A percentile compares a stretch with the other conserved stretches of the same genome.
Conservation (phyloP, 495 filamentous ascomycete species). For the Thermothielavioides terrestris region DNA sequence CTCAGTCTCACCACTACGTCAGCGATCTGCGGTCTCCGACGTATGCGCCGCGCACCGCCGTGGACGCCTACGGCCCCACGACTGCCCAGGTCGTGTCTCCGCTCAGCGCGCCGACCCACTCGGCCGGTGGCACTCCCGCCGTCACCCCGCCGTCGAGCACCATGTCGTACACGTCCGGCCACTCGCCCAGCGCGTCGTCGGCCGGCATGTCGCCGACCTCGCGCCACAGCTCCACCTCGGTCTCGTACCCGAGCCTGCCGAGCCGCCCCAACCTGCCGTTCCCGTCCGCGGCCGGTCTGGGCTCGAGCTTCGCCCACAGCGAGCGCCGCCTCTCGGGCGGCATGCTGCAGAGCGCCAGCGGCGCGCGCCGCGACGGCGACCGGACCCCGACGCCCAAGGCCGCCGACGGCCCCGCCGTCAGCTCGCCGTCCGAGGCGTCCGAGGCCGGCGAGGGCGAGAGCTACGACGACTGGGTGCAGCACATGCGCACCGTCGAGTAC, state of each 20-base stretch:
- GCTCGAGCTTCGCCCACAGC: constrained; percentile 69
- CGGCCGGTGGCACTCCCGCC: constrained; percentile 59
- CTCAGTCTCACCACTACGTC: constrained; percentile 30
- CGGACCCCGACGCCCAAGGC: constrained; percentile 45
- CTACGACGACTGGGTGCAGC: constrained; percentile 75
- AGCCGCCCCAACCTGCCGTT: constrained; percentile 48
- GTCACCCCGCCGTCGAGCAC: constrained; percentile 85
- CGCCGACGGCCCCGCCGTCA: constrained; percentile 25
- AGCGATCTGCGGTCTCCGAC: constrained; percentile 69
- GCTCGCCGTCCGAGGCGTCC: constrained; percentile 37
- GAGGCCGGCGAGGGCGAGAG: constrained; percentile 37
- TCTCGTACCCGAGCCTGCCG: constrained; percentile 72
- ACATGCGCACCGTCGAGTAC: constrained; percentile 70
- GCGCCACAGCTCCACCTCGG: constrained; percentile 50
- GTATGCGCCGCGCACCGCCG: constrained; percentile 35
- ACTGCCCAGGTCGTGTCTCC: constrained; percentile 51
- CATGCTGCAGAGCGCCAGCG: constrained; percentile 65
- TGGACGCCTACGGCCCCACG: constrained; percentile 44
- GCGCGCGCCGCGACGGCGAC: constrained; percentile 43
- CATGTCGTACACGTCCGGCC: constrained; percentile 74
- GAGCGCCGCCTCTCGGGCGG: constrained; percentile 79
- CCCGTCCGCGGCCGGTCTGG: constrained; percentile 69
- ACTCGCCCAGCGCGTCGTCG: constrained; percentile 67
- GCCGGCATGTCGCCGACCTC: constrained; percentile 56
- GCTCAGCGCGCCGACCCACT: constrained; percentile 51